Percentiles rank a stretch among this genome's conserved stretches.
phyloP scores from a whole-genome alignment of 2,329 filamentous ascomycete genomes.

The Penicillium hesseltinei region DNA sequence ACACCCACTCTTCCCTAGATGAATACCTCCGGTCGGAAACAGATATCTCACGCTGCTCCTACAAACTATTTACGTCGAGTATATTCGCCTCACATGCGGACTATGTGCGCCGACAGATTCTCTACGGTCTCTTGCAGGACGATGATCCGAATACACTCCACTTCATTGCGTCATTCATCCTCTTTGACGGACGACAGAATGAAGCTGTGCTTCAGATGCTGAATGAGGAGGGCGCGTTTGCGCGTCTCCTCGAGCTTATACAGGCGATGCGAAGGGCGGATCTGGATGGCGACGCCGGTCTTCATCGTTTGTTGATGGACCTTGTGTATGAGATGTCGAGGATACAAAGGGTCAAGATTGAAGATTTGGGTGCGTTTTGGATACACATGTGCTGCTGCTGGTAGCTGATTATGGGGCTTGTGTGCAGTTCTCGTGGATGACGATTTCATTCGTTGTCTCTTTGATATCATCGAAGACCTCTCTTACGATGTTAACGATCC shows the following conservation, averaged over 20 bases:
- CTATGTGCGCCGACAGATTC: constrained; percentile 89
- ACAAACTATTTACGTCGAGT: constrained; percentile 70
- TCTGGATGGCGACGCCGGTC: constrained; percentile 47
- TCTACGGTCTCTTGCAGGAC: constrained; percentile 84
- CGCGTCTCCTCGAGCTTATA: constrained; percentile 78
- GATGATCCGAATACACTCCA: constrained; percentile 79
- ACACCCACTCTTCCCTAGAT: constrained; percentile 44
- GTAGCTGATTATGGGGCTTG: constrained; percentile 6
- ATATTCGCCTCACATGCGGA: constrained; percentile 73
- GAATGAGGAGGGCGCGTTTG: constrained; percentile 81
- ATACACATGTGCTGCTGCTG: neutral
- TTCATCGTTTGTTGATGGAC: constrained; percentile 81
- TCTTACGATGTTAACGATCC: constrained; percentile 87
- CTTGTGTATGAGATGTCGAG: constrained; percentile 95
- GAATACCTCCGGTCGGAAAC: constrained; percentile 73
- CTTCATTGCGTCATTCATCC: constrained; percentile 76
- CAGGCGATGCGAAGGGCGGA: constrained; percentile 60
- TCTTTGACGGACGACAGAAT: constrained; percentile 79
- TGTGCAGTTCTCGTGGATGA: constrained; percentile 62
- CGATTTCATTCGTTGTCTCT: constrained; percentile 77
- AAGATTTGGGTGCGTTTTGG: constrained; percentile 69
- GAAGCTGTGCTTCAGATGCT: constrained; percentile 81
- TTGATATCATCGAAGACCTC: constrained; percentile 81
- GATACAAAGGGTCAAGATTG: constrained; percentile 73
- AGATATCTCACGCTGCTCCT: constrained; percentile 76